phyloP scores from a whole-genome alignment of 1,284 basidiomycete species.

The Ceratobasidium sp. region DNA sequence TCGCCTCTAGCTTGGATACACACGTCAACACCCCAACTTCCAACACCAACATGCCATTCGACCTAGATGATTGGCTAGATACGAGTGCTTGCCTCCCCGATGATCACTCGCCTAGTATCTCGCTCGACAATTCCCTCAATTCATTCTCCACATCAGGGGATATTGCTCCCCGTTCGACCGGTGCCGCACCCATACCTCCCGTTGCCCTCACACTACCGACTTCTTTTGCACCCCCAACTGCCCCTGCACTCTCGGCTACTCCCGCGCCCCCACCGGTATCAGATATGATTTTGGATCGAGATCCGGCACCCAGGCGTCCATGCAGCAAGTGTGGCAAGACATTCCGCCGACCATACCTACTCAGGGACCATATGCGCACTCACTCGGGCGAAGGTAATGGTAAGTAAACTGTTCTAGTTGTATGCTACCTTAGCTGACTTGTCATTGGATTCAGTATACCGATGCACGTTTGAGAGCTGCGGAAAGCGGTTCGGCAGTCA shows the following conservation, averaged over 20 bases:
- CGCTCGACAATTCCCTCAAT: neutral
- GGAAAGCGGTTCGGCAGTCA: neutral
- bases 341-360: slow-evolving; percentile 15
- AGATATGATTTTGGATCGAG: neutral
- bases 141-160: neutral
- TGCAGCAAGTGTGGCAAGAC: neutral
- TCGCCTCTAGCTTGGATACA: neutral
- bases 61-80: neutral
- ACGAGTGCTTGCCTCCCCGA: neutral
- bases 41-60: neutral
- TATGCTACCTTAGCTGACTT: neutral
- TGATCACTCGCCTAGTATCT: too few relatives aligned
- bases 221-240: too few relatives aligned
- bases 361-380: slow-evolving; percentile 4
- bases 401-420: neutral
- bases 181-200: neutral
- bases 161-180: neutral
- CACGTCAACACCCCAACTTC: neutral
- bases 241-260: neutral
- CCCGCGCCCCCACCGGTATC: neutral
- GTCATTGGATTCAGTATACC: neutral
- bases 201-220: too few relatives aligned
- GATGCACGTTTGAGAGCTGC: neutral
- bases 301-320: neutral
- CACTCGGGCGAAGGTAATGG: slow-evolving; percentile 15